Evolutionary conservation across 2,329 filamentous ascomycete species (phyloP).

Genomic region (Aspergillus persii): DNA sequence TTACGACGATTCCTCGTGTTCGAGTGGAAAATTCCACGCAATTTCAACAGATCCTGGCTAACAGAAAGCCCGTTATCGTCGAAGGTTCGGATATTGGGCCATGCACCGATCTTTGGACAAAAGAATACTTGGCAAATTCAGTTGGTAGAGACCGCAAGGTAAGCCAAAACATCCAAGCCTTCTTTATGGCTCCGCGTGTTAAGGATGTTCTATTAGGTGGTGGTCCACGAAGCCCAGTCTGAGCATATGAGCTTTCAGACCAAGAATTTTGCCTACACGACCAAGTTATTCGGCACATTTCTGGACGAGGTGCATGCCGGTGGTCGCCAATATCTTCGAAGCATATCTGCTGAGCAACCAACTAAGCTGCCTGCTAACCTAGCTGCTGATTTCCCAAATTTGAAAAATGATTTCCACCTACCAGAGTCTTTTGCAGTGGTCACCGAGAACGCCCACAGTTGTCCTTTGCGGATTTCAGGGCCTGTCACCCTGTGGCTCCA

Average conservation of each 20-base stretch:
- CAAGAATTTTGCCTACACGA: constrained; percentile 80
- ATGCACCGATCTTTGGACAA: constrained; percentile 67
- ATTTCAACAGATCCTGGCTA: constrained; percentile 60
- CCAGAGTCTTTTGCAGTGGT: constrained; percentile 62
- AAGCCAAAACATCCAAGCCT: constrained; percentile 19
- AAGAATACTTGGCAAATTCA: constrained; percentile 63
- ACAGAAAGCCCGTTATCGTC: constrained; percentile 64
- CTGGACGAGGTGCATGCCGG: constrained; percentile 59
- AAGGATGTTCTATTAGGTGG: constrained; percentile 50
- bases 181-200: neutral
- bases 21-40: constrained; percentile 52
- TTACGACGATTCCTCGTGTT: constrained; percentile 50
- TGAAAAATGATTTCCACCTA: constrained; percentile 68
- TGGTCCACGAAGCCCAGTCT: constrained; percentile 68
- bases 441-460: constrained; percentile 67
- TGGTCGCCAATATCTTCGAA: constrained; percentile 71
- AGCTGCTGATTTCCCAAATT: constrained; percentile 65
- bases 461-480: constrained; percentile 75
- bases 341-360: constrained; percentile 68
- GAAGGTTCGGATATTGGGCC: constrained; percentile 63
- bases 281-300: constrained; percentile 66
- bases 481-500: constrained; percentile 86
- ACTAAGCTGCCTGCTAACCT: constrained; percentile 68
- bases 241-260: constrained; percentile 74
- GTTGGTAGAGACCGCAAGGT: constrained; percentile 64